These are phyloP conservation scores for Monascus purpureus DNA, from an alignment of 495 filamentous ascomycete genomes.

Conservation along the genomic window DNA sequence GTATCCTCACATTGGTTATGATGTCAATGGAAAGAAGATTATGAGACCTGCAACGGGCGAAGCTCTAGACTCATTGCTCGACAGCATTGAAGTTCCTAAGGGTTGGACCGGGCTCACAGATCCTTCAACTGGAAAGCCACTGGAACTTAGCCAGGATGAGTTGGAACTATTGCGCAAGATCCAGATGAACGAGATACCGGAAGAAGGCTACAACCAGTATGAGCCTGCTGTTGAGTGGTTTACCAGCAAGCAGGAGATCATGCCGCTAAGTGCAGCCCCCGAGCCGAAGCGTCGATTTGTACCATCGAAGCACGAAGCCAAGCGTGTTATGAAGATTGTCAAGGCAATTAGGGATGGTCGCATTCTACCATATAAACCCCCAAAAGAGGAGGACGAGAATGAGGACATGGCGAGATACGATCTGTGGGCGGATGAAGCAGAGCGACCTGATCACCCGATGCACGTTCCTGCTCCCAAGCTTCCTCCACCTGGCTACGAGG, in stretches of 20 bases:
- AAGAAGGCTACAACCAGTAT: constrained; percentile 85
- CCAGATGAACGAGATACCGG: constrained; percentile 77
- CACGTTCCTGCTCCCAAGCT: constrained; percentile 93
- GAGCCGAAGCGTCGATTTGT: constrained; percentile 93
- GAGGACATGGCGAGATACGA: constrained; percentile 67
- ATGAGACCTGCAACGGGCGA: constrained; percentile 90
- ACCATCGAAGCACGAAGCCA: constrained; percentile 95
- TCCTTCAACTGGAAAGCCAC: constrained; percentile 77
- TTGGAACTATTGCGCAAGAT: constrained; percentile 78
- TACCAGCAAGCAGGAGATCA: constrained; percentile 73
- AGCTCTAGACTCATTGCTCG: constrained; percentile 83
- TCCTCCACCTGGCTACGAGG: constrained; percentile 83
- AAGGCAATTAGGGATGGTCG: constrained; percentile 88
- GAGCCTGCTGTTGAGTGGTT: constrained; percentile 90
- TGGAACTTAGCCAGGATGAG: constrained; percentile 79
- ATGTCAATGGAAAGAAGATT: constrained; percentile 97
- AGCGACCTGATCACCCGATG: constrained; percentile 78
- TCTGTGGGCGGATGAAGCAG: constrained; percentile 83
- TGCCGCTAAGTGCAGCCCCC: constrained; percentile 87
- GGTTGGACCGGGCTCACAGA: constrained; percentile 96
- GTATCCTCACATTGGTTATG: constrained; percentile 96
- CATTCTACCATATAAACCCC: constrained; percentile 81
- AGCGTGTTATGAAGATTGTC: constrained; percentile 95
- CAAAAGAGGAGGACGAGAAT: constrained; percentile 56
- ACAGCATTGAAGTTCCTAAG: constrained; percentile 95